A percentile compares a stretch with the other conserved stretches of the same genome.
Evolutionary conservation across 768 basidiomycete genomes (phyloP).

Genomic region (Rhizopogon vinicolor): DNA sequence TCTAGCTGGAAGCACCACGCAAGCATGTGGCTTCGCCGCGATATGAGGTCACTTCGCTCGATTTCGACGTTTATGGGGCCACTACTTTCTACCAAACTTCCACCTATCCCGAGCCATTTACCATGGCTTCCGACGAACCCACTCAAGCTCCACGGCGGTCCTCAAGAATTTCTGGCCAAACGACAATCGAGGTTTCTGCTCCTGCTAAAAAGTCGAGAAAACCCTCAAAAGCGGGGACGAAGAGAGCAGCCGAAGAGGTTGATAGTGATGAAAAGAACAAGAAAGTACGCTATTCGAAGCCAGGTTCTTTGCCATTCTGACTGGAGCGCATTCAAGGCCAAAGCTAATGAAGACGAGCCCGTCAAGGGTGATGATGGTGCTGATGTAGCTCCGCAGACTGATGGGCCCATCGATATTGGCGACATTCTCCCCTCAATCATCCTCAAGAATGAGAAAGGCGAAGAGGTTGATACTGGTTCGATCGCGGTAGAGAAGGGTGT

Average conservation of each 20-base stretch:
- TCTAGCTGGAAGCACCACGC: too few species aligned
- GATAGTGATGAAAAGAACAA: conserved; percentile 30
- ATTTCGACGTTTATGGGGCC: too few species aligned
- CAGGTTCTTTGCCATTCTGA: conserved; percentile 1
- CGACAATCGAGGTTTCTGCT: conserved; percentile 25
- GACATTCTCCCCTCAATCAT: conserved; percentile 68
- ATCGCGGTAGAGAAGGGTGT: conserved; percentile 69
- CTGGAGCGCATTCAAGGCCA: conserved; percentile 11
- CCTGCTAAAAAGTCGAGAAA: conserved; percentile 20
- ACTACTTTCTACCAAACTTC: too few species aligned
- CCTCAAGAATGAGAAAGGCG: conserved; percentile 82
- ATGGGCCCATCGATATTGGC: conserved; percentile 57
- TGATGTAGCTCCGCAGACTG: conserved; percentile 16
- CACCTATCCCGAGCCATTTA: too few species aligned
- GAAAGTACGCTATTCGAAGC: conserved; percentile 12
- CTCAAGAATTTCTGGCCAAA: conserved; percentile 43
- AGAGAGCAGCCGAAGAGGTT: conserved; percentile 26
- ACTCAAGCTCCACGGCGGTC: conserved; percentile 45
- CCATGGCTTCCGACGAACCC: too few species aligned
- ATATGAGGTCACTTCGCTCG: too few species aligned
- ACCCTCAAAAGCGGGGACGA: conserved; percentile 26
- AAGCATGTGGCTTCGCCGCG: too few species aligned
- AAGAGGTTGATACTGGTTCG: conserved; percentile 65
- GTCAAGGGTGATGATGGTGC: conserved; percentile 9
- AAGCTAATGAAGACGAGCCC: conserved; percentile 20